These are phyloP conservation scores for Aspergillus saccharolyticus DNA, from an alignment of 495 filamentous ascomycete species.

Conservation along the genomic window DNA sequence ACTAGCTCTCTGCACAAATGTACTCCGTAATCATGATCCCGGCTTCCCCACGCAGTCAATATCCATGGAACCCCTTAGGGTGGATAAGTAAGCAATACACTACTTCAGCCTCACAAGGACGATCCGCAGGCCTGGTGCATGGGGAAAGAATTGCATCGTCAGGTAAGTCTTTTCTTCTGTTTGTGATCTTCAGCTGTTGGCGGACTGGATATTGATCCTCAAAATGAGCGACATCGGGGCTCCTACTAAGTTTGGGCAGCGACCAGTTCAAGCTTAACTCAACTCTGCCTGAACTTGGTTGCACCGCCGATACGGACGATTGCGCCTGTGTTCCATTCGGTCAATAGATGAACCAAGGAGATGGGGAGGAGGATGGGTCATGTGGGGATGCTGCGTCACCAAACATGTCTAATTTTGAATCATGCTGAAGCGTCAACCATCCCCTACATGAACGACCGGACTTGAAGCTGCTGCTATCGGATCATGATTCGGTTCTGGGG, in stretches of 20 bases:
- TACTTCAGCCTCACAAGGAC: background rate
- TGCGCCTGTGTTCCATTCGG: background rate
- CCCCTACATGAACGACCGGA: no score
- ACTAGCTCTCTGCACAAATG: background rate
- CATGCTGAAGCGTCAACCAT: background rate
- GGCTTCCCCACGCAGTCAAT: background rate
- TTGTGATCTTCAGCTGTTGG: no score
- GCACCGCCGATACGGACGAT: background rate
- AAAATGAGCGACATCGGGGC: background rate
- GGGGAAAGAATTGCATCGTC: background rate
- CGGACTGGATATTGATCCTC: no score
- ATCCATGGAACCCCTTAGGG: conserved; percentile 2
- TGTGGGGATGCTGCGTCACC: background rate
- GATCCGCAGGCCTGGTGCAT: background rate
- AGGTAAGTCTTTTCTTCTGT: no score
- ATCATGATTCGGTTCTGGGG: no score
- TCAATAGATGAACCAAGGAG: background rate
- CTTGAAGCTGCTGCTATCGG: no score
- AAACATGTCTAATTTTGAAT: background rate
- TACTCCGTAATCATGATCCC: background rate
- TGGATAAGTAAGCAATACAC: background rate
- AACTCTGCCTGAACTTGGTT: background rate
- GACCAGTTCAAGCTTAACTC: background rate
- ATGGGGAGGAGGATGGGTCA: background rate
- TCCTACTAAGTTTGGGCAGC: background rate